phyloP scores from a whole-genome alignment of 495 filamentous ascomycete species.

The Tuber aestivum region DNA sequence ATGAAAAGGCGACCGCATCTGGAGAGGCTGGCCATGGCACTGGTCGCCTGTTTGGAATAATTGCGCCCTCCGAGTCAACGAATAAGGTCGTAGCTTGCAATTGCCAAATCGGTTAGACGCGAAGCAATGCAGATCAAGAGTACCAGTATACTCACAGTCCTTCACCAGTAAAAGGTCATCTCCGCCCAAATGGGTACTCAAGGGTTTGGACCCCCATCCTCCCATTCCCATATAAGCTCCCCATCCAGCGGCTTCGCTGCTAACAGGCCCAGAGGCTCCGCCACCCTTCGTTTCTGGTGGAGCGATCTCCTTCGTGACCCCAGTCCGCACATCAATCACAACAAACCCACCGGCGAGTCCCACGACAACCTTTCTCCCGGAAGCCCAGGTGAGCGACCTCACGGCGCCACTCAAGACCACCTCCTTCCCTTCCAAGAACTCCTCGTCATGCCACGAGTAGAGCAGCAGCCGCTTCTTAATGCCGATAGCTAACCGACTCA shows the following conservation, averaged over 20 bases:
- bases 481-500: slow-evolving; percentile 81
- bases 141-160: slow-evolving; percentile 55
- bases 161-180: slow-evolving; percentile 85
- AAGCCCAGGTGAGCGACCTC: slow-evolving; percentile 82
- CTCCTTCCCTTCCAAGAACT: slow-evolving; percentile 71
- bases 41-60: slow-evolving; percentile 69
- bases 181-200: slow-evolving; percentile 73
- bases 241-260: slow-evolving; percentile 55
- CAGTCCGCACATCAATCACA: slow-evolving; percentile 73
- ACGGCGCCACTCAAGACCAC: slow-evolving; percentile 71
- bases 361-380: slow-evolving; percentile 73
- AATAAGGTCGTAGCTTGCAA: slow-evolving; percentile 68
- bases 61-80: slow-evolving; percentile 72
- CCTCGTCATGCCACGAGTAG: slow-evolving; percentile 95
- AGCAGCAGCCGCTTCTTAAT: slow-evolving; percentile 83
- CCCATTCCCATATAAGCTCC: slow-evolving; percentile 88
- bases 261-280: slow-evolving; percentile 58
- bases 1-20: slow-evolving; percentile 86
- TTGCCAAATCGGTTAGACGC: not conserved
- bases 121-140: not conserved
- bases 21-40: slow-evolving; percentile 86
- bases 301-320: slow-evolving; percentile 65
- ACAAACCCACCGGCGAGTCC: slow-evolving; percentile 85
- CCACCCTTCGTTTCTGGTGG: slow-evolving; percentile 71
- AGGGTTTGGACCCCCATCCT: slow-evolving; percentile 79